Evolutionary conservation across 2,329 filamentous ascomycete genomes (phyloP).

Genomic region (Coleophoma cylindrospora): DNA sequence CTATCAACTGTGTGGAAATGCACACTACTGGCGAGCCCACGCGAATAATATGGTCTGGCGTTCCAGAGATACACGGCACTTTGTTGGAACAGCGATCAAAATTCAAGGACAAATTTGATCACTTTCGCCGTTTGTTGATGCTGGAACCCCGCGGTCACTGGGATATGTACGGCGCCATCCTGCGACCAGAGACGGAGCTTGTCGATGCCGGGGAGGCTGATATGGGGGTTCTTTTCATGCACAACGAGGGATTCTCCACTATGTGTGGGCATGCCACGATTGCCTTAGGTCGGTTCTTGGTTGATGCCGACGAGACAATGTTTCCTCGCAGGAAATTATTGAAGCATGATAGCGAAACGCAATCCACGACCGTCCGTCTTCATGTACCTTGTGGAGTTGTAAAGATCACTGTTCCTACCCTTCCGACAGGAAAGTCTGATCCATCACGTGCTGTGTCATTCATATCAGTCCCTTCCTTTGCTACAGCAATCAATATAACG

Average conservation of each 20-base stretch:
- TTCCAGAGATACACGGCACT: neutral
- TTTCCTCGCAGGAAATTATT: neutral
- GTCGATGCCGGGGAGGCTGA: neutral
- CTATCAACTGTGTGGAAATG: constrained; percentile 25
- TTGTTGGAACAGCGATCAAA: neutral
- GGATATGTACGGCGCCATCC: constrained; percentile 4
- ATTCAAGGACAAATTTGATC: neutral
- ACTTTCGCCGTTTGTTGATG: constrained; percentile 1
- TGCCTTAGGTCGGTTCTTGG: neutral
- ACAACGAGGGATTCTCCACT: constrained; percentile 1
- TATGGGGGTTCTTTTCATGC: constrained; percentile 3
- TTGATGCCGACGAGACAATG: constrained; percentile 1
- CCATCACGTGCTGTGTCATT: neutral
- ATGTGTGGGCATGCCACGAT: constrained; percentile 5
- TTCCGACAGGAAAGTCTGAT: neutral
- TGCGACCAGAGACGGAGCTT: neutral
- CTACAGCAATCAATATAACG: neutral
- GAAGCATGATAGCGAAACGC: neutral
- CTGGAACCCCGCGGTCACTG: constrained; percentile 4
- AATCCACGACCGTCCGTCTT: neutral
- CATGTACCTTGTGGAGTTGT: neutral
- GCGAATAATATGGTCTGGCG: constrained; percentile 1
- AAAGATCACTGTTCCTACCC: neutral
- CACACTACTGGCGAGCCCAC: constrained; percentile 5
- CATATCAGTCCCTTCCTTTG: neutral